Percentiles rank a stretch among this genome's conserved stretches.
These are phyloP conservation scores for Aspergillus versicolor DNA, from an alignment of 2,329 filamentous ascomycete species.

Conservation along the genomic window DNA sequence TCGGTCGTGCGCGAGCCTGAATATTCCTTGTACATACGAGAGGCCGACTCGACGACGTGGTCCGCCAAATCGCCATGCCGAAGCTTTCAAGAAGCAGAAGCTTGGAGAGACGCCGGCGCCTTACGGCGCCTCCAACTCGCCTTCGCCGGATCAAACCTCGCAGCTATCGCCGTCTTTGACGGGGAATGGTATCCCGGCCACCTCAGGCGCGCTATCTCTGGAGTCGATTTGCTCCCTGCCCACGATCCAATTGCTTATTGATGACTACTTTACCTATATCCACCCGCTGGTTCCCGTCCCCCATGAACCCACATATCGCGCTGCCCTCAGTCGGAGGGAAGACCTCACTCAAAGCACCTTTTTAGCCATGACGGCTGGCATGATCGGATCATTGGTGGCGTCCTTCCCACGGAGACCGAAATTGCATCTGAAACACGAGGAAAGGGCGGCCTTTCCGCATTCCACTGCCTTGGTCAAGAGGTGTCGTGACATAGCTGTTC, in stretches of 20 bases:
- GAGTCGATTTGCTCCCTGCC: conserved; percentile 47
- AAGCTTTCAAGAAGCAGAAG: conserved; percentile 63
- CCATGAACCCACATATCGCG: conserved; percentile 48
- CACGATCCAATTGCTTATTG: conserved; percentile 41
- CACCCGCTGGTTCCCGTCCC: conserved; percentile 48
- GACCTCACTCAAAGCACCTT: conserved; percentile 44
- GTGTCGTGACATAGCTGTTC: conserved; percentile 45
- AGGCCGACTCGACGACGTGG: conserved; percentile 63
- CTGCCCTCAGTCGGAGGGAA: conserved; percentile 43
- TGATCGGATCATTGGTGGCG: conserved; percentile 46
- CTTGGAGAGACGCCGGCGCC: conserved; percentile 39
- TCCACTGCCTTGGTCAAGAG: conserved; percentile 44
- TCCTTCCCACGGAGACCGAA: conserved; percentile 47
- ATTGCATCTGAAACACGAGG: conserved; percentile 40
- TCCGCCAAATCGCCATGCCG: conserved; percentile 65
- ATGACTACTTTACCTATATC: conserved; percentile 51
- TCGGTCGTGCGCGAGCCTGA: conserved; percentile 62
- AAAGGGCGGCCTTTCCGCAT: conserved; percentile 41
- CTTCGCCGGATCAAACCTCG: conserved; percentile 45
- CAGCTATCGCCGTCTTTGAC: conserved; percentile 33
- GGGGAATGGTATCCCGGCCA: conserved; percentile 27
- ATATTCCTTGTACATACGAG: conserved; percentile 67
- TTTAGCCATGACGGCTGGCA: conserved; percentile 45
- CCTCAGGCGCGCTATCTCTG: conserved; percentile 49
- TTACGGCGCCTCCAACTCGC: conserved; percentile 39